phyloP scores from a whole-genome alignment of 805 yeast genomes.

The Candida ulmi region DNA sequence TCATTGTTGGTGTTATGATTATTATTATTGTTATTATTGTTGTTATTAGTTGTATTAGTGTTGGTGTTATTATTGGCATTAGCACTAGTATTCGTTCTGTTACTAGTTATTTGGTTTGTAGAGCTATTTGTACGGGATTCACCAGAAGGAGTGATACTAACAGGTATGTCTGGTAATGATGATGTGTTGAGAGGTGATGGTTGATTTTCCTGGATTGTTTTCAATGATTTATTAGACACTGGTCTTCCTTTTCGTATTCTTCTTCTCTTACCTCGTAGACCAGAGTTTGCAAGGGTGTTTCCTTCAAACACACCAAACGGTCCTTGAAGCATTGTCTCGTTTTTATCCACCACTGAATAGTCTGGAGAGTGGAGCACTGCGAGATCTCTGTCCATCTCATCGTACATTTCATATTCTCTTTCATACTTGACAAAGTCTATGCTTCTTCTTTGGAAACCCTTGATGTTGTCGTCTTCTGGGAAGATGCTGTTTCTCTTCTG shows the following conservation, averaged over 20 bases:
- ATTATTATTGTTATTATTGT: no score
- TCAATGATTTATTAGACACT: slow-evolving; percentile 10
- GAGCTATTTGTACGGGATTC: no score
- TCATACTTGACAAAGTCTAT: slow-evolving; percentile 74
- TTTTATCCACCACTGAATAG: slow-evolving; percentile 31
- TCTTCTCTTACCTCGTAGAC: slow-evolving; percentile 8
- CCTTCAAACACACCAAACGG: slow-evolving; percentile 83
- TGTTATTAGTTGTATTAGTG: no score
- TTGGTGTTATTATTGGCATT: no score
- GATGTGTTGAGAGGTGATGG: neutral
- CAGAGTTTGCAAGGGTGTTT: neutral
- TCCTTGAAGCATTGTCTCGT: slow-evolving; percentile 53
- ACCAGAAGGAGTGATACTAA: neutral
- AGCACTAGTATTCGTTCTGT: no score
- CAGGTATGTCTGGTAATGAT: neutral
- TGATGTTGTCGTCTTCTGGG: slow-evolving; percentile 20
- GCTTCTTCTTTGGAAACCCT: slow-evolving; percentile 61
- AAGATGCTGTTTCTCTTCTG: slow-evolving; percentile 22
- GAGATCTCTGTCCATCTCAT: slow-evolving; percentile 74
- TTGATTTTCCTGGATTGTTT: neutral
- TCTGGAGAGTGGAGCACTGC: slow-evolving; percentile 47
- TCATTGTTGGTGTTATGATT: slow-evolving; percentile 38
- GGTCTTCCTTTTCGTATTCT: slow-evolving; percentile 16
- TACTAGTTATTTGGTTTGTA: no score
- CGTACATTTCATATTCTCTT: slow-evolving; percentile 62